A percentile compares a stretch with the other conserved stretches of the same genome.
phyloP scores from a whole-genome alignment of 495 filamentous ascomycete species.

The Neurospora sp. region DNA sequence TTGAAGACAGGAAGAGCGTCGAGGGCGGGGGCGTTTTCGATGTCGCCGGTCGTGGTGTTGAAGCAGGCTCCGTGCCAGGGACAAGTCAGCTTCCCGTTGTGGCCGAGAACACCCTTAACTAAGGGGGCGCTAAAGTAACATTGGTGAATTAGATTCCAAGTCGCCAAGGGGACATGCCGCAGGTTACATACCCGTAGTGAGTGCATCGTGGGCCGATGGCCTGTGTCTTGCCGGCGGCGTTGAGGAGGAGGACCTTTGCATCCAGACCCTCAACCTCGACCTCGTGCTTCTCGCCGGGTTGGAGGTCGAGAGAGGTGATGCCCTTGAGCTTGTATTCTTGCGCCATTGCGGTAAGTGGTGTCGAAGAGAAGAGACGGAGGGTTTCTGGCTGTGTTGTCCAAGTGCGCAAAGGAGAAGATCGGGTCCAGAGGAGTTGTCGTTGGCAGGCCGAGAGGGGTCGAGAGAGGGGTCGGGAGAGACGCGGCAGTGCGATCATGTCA shows the following conservation, averaged over 20 bases:
- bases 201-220: slow-evolving; percentile 84
- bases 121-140: slow-evolving; percentile 49
- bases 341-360: slow-evolving; percentile 25
- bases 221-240: slow-evolving; percentile 60
- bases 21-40: slow-evolving; percentile 87
- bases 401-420: background rate
- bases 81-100: slow-evolving; percentile 77
- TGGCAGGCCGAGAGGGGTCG: background rate
- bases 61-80: slow-evolving; percentile 98
- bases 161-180: background rate
- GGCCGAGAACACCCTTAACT: slow-evolving; percentile 69
- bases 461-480: background rate
- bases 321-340: slow-evolving; percentile 83
- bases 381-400: background rate
- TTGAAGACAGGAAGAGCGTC: slow-evolving; percentile 76
- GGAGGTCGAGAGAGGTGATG: slow-evolving; percentile 58
- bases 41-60: slow-evolving; percentile 75
- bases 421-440: background rate
- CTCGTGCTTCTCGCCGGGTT: slow-evolving; percentile 75
- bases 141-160: background rate
- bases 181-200: slow-evolving; percentile 52
- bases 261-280: slow-evolving; percentile 82
- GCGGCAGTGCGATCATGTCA: background rate
- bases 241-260: slow-evolving; percentile 77
- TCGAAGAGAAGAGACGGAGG: background rate